Conservation (phyloP, 257 asterid species). For the Euphrasia confusa region DNA sequence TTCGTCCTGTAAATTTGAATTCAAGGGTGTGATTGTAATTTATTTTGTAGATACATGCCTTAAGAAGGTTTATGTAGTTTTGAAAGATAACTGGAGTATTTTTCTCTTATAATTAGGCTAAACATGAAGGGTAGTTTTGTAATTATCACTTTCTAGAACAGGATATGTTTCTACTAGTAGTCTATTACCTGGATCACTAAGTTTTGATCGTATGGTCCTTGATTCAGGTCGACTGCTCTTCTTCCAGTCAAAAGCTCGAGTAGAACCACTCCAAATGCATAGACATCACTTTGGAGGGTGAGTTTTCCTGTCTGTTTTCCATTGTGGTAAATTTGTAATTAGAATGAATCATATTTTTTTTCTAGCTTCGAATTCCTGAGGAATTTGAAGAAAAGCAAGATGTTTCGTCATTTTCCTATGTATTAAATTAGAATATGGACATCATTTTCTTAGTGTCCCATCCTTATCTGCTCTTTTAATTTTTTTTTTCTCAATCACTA, state of each 20-base stretch:
- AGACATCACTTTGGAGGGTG: constrained; percentile 94
- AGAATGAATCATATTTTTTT: constrained; percentile 12
- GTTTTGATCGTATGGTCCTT: constrained; percentile 91
- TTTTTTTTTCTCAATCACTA: not conserved
- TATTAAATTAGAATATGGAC: no score
- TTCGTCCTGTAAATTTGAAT: no score
- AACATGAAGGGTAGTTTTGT: constrained; percentile 1
- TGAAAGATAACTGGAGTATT: not conserved
- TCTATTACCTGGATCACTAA: constrained; percentile 94
- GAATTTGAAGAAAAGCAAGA: constrained; percentile 6
- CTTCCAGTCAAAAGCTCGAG: constrained; percentile 97
- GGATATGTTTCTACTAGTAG: constrained; percentile 8
- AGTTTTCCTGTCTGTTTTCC: constrained; percentile 91
- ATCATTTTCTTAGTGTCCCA: not conserved
- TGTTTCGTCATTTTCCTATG: not conserved
- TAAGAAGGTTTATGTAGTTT: not conserved
- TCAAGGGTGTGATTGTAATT: no score
- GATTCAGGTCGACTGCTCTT: constrained; percentile 90
- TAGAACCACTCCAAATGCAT: constrained; percentile 93
- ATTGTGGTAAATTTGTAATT: constrained; percentile 27
- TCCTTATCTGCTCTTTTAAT: constrained; percentile 1
- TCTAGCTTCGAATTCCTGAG: constrained; percentile 19
- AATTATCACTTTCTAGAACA: not conserved
- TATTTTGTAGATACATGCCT: not conserved
- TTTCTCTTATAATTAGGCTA: not conserved